A percentile compares a stretch with the other conserved stretches of the same genome.
These are phyloP conservation scores for Hyparrhenia diplandra DNA, from an alignment of 176 grass and related monocot genomes.

Conservation along the genomic window DNA sequence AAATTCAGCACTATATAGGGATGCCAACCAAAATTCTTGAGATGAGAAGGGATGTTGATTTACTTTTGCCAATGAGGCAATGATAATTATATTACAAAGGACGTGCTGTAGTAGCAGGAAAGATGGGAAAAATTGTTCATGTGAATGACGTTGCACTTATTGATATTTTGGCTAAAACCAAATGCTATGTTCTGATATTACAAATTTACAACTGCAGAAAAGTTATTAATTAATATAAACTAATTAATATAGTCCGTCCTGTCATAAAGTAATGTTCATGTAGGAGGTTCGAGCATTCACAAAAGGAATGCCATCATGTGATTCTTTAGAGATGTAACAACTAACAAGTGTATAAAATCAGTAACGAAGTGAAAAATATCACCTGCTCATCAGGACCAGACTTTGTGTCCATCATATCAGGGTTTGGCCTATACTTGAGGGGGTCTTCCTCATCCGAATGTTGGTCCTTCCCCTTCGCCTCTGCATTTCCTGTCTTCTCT, in stretches of 20 bases:
- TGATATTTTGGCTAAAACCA: not conserved
- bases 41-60: not conserved
- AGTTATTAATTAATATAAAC: not conserved
- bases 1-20: not conserved
- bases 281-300: not conserved
- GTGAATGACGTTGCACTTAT: not conserved
- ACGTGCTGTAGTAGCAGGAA: not conserved
- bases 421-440: constrained; percentile 58
- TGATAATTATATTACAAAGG: not conserved
- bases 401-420: constrained; percentile 70
- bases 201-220: not conserved
- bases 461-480: constrained; percentile 32
- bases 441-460: constrained; percentile 57
- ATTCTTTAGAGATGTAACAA: not conserved
- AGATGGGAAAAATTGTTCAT: not conserved
- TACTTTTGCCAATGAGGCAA: not conserved
- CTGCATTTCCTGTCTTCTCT: constrained; percentile 33
- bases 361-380: not conserved
- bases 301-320: not conserved
- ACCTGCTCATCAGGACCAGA: constrained; percentile 27
- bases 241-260: not conserved
- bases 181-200: not conserved
- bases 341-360: not conserved
- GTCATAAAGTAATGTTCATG: not conserved
- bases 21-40: not conserved